Percentiles rank a stretch among this genome's conserved stretches.
phyloP scores from a whole-genome alignment of 179 eudicot species.

The Silene coronaria region DNA sequence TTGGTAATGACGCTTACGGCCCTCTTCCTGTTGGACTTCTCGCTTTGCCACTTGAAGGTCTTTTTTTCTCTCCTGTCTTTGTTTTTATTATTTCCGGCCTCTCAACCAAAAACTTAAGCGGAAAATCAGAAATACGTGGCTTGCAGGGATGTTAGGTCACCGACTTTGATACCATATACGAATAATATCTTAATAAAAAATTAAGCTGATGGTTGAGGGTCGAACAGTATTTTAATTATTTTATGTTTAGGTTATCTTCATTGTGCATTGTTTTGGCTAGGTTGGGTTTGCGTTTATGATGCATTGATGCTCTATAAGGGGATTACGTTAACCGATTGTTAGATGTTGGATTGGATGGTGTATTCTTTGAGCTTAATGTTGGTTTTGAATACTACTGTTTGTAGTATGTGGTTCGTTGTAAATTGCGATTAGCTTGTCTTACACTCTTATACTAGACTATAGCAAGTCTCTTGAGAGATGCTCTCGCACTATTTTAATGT shows the following conservation, averaged over 20 bases:
- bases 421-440: background rate
- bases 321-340: background rate
- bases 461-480: no score
- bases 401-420: background rate
- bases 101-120: background rate
- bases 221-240: background rate
- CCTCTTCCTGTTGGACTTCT: slow-evolving; percentile 56
- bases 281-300: background rate
- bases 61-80: background rate
- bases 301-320: no score
- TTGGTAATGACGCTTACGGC: slow-evolving; percentile 76
- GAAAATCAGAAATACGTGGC: no score
- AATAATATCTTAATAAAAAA: background rate
- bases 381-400: background rate
- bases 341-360: background rate
- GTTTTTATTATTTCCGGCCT: background rate
- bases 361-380: background rate
- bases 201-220: background rate
- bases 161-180: background rate
- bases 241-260: no score
- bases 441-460: background rate
- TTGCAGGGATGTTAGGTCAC: background rate
- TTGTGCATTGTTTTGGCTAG: background rate
- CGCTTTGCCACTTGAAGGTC: slow-evolving; percentile 79
- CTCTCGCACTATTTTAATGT: no score